phyloP scores from a whole-genome alignment of 768 basidiomycete genomes.

The Leccinum subgranulosum region DNA sequence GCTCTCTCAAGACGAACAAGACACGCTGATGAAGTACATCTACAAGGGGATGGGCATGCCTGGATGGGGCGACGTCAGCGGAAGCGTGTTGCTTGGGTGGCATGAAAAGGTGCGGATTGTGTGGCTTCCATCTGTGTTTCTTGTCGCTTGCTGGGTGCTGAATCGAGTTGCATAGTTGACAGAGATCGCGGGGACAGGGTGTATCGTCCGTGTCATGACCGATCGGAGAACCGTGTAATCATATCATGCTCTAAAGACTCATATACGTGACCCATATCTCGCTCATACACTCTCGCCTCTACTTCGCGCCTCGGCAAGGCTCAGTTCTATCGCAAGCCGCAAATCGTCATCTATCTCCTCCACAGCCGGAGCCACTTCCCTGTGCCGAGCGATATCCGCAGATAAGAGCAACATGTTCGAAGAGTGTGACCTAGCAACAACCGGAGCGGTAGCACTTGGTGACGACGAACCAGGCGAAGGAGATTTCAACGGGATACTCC shows the following conservation, averaged over 20 bases:
- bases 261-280: neutral
- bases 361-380: neutral
- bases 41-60: constrained; percentile 91
- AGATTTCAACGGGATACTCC: constrained; percentile 38
- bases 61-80: constrained; percentile 59
- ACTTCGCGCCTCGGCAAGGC: constrained; percentile 51
- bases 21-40: constrained; percentile 95
- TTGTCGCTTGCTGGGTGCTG: constrained; percentile 17
- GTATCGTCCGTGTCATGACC: constrained; percentile 86
- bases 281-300: constrained; percentile 9
- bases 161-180: constrained; percentile 57
- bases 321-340: constrained; percentile 63
- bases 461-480: constrained; percentile 16
- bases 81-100: constrained; percentile 74
- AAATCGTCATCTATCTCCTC: constrained; percentile 63
- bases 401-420: constrained; percentile 15
- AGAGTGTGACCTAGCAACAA: constrained; percentile 3
- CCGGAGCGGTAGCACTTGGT: constrained; percentile 12
- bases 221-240: constrained; percentile 56
- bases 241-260: neutral
- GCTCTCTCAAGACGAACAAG: constrained; percentile 73
- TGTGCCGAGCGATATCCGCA: constrained; percentile 9
- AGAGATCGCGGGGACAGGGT: constrained; percentile 90
- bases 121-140: neutral
- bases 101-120: constrained; percentile 78